These are phyloP conservation scores for Pseudonitzschia pungens DNA, from an alignment of 108 stramenopile species.

Conservation along the genomic window DNA sequence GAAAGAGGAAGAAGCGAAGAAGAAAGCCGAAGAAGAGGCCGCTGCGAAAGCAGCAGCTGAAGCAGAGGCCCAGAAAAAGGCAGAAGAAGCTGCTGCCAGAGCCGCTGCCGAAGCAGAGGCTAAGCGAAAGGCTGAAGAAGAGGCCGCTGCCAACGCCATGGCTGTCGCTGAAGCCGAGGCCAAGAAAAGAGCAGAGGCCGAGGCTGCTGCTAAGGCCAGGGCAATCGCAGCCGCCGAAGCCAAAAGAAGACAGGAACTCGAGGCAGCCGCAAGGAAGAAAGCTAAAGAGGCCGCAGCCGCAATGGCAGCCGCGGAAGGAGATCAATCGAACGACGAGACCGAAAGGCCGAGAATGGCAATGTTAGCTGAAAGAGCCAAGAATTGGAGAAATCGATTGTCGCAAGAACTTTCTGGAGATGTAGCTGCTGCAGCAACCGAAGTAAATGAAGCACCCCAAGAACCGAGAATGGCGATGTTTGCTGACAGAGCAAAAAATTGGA, in stretches of 20 bases:
- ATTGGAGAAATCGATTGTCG: neutral
- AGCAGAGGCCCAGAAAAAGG: neutral
- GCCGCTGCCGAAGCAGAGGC: constrained; percentile 1
- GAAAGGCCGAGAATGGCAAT: neutral
- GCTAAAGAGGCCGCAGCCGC: neutral
- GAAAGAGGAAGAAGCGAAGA: neutral
- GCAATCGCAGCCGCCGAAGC: neutral
- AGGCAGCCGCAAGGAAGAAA: neutral
- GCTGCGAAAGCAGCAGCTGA: neutral
- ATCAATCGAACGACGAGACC: neutral
- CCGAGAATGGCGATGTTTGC: neutral
- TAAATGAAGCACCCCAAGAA: neutral
- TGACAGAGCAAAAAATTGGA: neutral
- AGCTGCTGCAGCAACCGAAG: neutral
- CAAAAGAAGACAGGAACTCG: neutral
- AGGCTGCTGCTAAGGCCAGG: neutral
- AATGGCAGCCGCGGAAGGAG: neutral
- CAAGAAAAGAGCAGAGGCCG: neutral
- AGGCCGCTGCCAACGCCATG: neutral
- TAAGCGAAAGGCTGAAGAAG: neutral
- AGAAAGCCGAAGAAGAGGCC: neutral
- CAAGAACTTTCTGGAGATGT: constrained; percentile 3
- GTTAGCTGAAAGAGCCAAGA: neutral
- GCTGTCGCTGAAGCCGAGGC: neutral
- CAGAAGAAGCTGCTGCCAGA: neutral